phyloP scores from a whole-genome alignment of 306 rosid species.

The Macrotyloma uniflorum region DNA sequence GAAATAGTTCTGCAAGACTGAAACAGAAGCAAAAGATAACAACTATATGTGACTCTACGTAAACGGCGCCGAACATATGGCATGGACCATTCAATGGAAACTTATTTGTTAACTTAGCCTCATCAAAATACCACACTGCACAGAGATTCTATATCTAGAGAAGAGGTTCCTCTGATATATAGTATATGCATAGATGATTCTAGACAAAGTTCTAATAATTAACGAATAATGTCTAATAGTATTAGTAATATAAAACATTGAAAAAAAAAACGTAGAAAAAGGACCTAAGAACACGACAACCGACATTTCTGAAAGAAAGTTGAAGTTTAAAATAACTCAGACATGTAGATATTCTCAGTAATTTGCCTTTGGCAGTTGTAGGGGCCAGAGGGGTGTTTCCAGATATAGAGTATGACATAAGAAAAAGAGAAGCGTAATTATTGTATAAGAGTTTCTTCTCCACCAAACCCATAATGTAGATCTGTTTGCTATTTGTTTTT shows the following conservation, averaged over 20 bases:
- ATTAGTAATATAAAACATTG: neutral
- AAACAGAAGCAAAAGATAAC: conserved; percentile 27
- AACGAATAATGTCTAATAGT: neutral
- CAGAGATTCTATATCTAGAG: neutral
- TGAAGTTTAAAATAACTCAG: neutral
- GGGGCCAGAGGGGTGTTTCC: neutral
- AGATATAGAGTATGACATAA: neutral
- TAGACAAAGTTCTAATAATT: neutral
- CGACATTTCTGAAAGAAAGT: neutral
- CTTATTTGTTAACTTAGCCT: neutral
- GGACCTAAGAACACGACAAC: neutral
- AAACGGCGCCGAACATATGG: conserved; percentile 47
- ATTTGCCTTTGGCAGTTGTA: neutral
- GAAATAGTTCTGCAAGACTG: neutral
- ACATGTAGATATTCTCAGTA: neutral
- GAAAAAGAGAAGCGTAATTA: neutral
- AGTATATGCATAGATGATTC: neutral
- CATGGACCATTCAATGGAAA: conserved; percentile 31
- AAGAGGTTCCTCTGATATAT: neutral
- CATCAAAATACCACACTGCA: neutral
- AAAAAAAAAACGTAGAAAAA: neutral
- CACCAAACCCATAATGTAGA: neutral
- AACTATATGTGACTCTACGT: conserved; percentile 27
- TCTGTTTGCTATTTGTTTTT: neutral
- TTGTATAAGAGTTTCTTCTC: neutral